phyloP scores from a whole-genome alignment of 306 rosid genomes.

The Prunus mume region DNA sequence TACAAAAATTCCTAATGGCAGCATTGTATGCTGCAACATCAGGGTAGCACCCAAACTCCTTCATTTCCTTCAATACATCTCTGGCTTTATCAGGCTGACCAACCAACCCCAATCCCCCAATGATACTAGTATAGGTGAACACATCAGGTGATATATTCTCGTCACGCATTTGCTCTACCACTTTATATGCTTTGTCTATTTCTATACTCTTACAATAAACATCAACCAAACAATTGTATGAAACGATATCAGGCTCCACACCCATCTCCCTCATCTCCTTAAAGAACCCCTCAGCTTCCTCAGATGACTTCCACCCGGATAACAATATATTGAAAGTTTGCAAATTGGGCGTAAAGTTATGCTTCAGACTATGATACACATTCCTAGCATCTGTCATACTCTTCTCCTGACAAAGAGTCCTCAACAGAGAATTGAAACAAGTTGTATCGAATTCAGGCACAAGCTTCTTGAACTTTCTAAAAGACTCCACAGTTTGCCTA shows the following conservation, averaged over 20 bases:
- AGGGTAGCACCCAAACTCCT: constrained; percentile 77
- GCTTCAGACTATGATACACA: constrained; percentile 79
- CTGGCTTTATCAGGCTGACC: constrained; percentile 86
- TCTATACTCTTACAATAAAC: constrained; percentile 76
- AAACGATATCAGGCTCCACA: constrained; percentile 68
- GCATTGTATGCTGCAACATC: constrained; percentile 88
- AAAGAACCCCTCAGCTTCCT: constrained; percentile 82
- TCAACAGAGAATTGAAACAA: constrained; percentile 76
- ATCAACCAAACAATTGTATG: constrained; percentile 77
- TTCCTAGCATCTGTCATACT: constrained; percentile 90
- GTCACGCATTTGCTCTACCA: constrained; percentile 62
- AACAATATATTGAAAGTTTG: constrained; percentile 79
- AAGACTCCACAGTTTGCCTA: constrained; percentile 74
- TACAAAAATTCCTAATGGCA: constrained; percentile 74
- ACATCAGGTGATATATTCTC: constrained; percentile 63
- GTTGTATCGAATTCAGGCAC: constrained; percentile 51
- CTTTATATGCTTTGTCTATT: constrained; percentile 63
- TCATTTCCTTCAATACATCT: constrained; percentile 79
- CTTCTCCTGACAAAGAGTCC: constrained; percentile 88
- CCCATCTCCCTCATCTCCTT: constrained; percentile 80
- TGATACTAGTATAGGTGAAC: constrained; percentile 64
- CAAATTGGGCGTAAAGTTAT: constrained; percentile 56
- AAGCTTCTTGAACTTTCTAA: constrained; percentile 64
- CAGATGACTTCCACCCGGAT: constrained; percentile 80
- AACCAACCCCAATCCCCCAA: constrained; percentile 84